Evolutionary conservation across 2,329 filamentous ascomycete genomes (phyloP), one percentile per base, ranked within the genome.

Genomic region (Aspergillus sp.): DNA sequence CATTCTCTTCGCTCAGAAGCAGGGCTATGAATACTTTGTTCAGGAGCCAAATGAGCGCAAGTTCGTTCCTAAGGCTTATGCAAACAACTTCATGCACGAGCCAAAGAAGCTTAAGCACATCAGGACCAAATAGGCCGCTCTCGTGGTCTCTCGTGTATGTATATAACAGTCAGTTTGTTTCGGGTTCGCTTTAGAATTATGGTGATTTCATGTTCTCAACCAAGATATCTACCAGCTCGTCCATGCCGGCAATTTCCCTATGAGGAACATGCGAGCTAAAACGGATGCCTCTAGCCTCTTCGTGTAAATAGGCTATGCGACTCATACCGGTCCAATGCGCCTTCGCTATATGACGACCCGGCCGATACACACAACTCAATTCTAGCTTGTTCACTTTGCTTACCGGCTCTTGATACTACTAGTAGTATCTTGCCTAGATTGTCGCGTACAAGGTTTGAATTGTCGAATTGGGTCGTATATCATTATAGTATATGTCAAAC

Each of bases 21-120:
- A 99, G 80, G 95, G 96, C 41, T 99, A 99, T 77, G 94, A 99
- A 77, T 99, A 97, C 80, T 98, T 95, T 77, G 93, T 99, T 25
- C 95, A 98, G 83, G 95, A 98, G 81, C 94, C 95, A 41, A 96
- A 97, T 74, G 87, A 88, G 79, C 88, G 95, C 75, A 91, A 89
- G 74, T 89, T 97, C 71, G 82, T 88, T 17, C 91, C 93, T 64
- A 99, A 99, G 87, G 91, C 92, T 11, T 99, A 99, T 78, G 94
- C 95, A 64, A 96, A 96, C 80, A 97, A 98, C 83, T 99, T 98
- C 80, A 76, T 93, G 66, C 93, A 96, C 82, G 88, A 88, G 65
- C 82, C 91, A 13, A 89, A 87, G 79, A 95, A 94, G 86, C 83
- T 98, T 77, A 98, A 97, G 85, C 87, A 90, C 73, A 87, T 93